These are phyloP conservation scores for Dipteronia dyeriana DNA, from an alignment of 345 rosid genomes.

Conservation along the genomic window DNA sequence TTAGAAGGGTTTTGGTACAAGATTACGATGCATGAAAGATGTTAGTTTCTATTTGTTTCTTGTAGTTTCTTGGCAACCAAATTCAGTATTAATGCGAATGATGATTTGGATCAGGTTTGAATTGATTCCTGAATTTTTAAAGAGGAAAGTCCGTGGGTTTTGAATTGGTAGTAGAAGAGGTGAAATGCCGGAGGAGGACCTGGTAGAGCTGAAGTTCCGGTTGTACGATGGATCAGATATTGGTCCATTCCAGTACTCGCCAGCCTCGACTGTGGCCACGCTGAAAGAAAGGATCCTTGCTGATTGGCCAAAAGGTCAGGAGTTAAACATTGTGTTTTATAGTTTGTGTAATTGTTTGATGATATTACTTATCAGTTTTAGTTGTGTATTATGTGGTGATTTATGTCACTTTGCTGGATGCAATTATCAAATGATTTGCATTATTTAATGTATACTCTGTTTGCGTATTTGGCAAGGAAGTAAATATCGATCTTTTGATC, in stretches of 20 bases:
- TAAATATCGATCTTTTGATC: no score
- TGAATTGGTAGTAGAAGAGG: conserved; percentile 26
- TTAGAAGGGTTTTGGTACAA: not conserved
- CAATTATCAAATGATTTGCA: not conserved
- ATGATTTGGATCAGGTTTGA: not conserved
- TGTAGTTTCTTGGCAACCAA: conserved; percentile 4
- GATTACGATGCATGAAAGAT: not conserved
- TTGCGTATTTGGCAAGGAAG: not conserved
- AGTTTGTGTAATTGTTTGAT: not conserved
- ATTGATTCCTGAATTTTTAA: not conserved
- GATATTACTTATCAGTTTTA: not conserved
- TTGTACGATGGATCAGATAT: conserved; percentile 90
- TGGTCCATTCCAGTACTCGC: conserved; percentile 84
- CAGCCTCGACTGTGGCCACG: conserved; percentile 69
- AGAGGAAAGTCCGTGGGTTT: conserved; percentile 12
- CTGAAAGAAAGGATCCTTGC: conserved; percentile 80
- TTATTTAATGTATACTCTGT: not conserved
- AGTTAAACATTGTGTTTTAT: not conserved
- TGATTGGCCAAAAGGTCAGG: conserved; percentile 91
- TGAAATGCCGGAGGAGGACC: conserved; percentile 82
- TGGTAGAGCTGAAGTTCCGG: conserved; percentile 83
- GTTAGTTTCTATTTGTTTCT: not conserved
- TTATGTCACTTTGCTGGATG: not conserved
- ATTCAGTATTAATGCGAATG: not conserved
- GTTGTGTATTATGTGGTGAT: not conserved